Evolutionary conservation across 305 asterid species (phyloP).

Genomic region (Withania somnifera): DNA sequence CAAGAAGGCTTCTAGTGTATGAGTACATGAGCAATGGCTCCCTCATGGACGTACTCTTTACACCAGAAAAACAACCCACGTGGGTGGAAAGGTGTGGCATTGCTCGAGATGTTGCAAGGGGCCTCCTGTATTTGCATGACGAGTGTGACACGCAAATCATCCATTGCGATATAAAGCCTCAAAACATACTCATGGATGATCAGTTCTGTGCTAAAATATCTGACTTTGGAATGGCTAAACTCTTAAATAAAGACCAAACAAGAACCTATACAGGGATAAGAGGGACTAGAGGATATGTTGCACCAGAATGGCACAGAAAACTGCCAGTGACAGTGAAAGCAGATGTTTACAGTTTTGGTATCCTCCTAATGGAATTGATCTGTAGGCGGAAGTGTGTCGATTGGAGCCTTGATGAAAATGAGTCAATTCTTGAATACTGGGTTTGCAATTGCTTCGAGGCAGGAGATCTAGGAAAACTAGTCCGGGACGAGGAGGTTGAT

Average conservation of each 20-base stretch:
- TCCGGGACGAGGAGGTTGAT: constrained; percentile 13
- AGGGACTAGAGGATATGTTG: constrained; percentile 42
- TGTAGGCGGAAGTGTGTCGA: constrained; percentile 20
- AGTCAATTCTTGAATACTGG: constrained; percentile 34
- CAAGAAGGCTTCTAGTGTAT: constrained; percentile 26
- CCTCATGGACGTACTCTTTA: constrained; percentile 19
- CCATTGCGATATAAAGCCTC: constrained; percentile 42
- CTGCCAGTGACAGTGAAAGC: constrained; percentile 36
- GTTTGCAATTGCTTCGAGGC: constrained; percentile 21
- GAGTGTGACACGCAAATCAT: constrained; percentile 40
- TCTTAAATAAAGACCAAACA: constrained; percentile 30
- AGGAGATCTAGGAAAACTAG: constrained; percentile 14
- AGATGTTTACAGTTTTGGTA: constrained; percentile 40
- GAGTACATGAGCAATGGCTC: constrained; percentile 46
- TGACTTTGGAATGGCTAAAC: constrained; percentile 42
- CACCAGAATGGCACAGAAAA: constrained; percentile 39
- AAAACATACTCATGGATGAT: constrained; percentile 40
- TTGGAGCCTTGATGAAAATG: constrained; percentile 22
- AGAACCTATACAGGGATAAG: constrained; percentile 25
- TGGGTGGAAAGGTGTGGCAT: constrained; percentile 29
- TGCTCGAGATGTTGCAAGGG: constrained; percentile 32
- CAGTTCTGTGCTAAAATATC: constrained; percentile 29
- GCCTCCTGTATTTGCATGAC: constrained; percentile 37
- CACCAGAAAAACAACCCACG: background rate
- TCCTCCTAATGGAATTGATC: constrained; percentile 33